Evolutionary conservation across 805 yeast species (phyloP).

Genomic region (Starmerella kuoi): DNA sequence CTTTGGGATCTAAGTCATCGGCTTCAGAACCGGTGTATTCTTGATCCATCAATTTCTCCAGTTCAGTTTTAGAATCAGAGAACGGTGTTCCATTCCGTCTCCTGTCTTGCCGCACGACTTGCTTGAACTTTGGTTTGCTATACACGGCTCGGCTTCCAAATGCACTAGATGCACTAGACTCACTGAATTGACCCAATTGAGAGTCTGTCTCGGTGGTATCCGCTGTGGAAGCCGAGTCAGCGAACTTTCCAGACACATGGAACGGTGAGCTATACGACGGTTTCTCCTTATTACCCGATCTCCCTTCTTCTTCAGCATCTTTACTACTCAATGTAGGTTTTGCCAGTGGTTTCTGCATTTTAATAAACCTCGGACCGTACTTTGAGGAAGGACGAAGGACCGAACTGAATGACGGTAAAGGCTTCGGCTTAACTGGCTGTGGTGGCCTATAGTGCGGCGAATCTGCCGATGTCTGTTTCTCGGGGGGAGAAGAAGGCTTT

Average conservation of each 20-base stretch:
- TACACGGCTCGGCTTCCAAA: background rate
- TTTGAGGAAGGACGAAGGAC: background rate
- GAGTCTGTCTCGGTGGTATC: conserved; percentile 1
- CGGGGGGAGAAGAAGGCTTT: too few species aligned
- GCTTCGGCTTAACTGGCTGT: background rate
- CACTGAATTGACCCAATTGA: background rate
- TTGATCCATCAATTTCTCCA: background rate
- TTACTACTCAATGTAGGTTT: too few species aligned
- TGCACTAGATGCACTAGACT: background rate
- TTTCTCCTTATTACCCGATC: too few species aligned
- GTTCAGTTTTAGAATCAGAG: background rate
- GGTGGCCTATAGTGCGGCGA: too few species aligned
- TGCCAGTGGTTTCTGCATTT: too few species aligned
- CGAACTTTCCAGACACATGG: background rate
- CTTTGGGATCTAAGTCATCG: background rate
- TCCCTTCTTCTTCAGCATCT: too few species aligned
- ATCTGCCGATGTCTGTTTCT: too few species aligned
- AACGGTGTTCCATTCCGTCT: background rate
- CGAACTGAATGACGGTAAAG: background rate
- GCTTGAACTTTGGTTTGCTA: conserved; percentile 8
- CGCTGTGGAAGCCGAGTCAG: background rate
- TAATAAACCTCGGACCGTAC: too few species aligned
- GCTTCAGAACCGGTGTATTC: background rate
- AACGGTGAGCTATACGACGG: too few species aligned
- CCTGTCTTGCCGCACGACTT: conserved; percentile 1